Conservation (phyloP, 129 eudicot genomes). For the Tagetes erecta region DNA sequence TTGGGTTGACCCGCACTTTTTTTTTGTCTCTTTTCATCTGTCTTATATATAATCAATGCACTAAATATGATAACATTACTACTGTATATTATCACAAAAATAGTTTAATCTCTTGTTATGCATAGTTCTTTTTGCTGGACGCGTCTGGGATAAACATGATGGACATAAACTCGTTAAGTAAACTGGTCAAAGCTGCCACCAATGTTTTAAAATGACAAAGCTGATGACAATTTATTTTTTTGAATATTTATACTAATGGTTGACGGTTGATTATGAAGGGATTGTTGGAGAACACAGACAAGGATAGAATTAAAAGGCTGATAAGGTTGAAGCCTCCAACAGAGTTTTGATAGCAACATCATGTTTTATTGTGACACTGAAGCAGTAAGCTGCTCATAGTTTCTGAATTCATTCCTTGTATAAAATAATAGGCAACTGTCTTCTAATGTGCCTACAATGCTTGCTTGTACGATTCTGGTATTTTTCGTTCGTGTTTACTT, state of each 20-base stretch:
- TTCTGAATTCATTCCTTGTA: neutral
- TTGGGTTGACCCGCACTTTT: neutral
- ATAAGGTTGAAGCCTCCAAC: constrained; percentile 90
- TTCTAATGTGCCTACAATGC: neutral
- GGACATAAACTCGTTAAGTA: neutral
- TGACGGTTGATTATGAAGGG: constrained; percentile 45
- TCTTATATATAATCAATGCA: neutral
- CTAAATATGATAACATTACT: neutral
- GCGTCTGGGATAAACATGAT: neutral
- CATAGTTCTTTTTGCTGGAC: neutral
- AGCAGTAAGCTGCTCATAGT: neutral
- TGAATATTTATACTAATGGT: neutral
- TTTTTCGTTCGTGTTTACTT: too few species aligned
- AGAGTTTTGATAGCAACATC: constrained; percentile 52
- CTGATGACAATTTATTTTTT: neutral
- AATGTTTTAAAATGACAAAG: neutral
- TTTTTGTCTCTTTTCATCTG: neutral
- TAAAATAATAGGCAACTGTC: constrained; percentile 2
- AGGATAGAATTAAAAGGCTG: constrained; percentile 88
- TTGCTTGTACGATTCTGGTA: neutral
- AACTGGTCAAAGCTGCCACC: constrained; percentile 1
- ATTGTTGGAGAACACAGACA: constrained; percentile 90
- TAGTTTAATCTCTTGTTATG: neutral
- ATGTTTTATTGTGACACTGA: neutral
- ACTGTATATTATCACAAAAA: neutral